Evolutionary conservation across 176 grass and related monocot genomes (phyloP).

Genomic region (Phyllostachys edulis): DNA sequence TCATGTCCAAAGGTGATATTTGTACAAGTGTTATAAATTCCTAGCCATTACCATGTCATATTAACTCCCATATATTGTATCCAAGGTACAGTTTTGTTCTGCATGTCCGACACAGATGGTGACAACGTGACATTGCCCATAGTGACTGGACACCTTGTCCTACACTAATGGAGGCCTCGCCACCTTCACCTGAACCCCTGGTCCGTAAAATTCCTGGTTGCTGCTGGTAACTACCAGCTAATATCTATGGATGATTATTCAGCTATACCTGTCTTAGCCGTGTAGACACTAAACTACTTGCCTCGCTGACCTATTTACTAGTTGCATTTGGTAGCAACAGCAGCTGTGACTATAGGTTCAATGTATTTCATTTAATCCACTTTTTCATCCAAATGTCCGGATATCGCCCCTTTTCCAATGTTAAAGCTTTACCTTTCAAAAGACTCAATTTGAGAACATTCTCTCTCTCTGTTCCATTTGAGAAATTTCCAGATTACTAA

Average conservation of each 20-base stretch:
- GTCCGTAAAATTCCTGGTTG: neutral
- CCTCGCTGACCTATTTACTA: neutral
- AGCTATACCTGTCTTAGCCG: neutral
- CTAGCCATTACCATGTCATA: neutral
- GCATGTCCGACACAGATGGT: neutral
- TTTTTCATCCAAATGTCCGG: neutral
- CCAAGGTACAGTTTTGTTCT: neutral
- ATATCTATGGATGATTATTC: neutral
- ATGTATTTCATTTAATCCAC: neutral
- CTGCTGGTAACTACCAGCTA: neutral
- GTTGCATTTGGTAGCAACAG: neutral
- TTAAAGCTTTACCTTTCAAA: neutral
- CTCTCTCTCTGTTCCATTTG: neutral
- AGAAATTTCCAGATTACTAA: neutral
- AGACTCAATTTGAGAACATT: neutral
- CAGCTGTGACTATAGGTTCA: neutral
- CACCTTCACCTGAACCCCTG: neutral
- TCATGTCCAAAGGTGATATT: neutral
- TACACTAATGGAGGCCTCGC: neutral
- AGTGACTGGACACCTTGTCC: conserved; percentile 3
- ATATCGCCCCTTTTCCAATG: neutral
- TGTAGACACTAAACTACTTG: neutral
- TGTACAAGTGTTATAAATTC: neutral
- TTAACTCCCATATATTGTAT: neutral
- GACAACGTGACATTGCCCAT: neutral